Percentiles rank a stretch among this genome's conserved stretches.
Evolutionary conservation across 305 asterid genomes (phyloP).

Genomic region (Fraxinus nigra): DNA sequence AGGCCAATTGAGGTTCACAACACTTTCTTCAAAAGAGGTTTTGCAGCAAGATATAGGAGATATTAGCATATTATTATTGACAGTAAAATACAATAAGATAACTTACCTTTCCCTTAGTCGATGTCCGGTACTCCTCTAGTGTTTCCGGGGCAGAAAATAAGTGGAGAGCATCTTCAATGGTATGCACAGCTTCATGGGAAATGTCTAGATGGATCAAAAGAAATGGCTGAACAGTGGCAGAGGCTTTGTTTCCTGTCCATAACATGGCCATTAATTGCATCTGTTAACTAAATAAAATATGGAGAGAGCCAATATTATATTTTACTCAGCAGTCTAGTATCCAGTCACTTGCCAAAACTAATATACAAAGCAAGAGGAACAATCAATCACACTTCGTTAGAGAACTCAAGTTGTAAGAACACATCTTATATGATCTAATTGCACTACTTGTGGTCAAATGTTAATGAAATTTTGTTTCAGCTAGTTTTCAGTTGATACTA

Average conservation of each 20-base stretch:
- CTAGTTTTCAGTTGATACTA: background rate
- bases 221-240: slow-evolving; percentile 84
- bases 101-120: slow-evolving; percentile 60
- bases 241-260: slow-evolving; percentile 67
- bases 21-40: background rate
- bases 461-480: background rate
- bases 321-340: background rate
- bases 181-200: slow-evolving; percentile 61
- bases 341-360: background rate
- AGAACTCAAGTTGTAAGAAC: background rate
- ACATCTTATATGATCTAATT: background rate
- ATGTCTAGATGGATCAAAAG: slow-evolving; percentile 85
- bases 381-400: background rate
- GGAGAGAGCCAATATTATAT: background rate
- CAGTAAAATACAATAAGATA: background rate
- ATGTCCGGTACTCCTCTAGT: slow-evolving; percentile 75
- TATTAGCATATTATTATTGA: background rate
- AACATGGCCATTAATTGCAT: slow-evolving; percentile 3
- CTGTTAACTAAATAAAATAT: background rate
- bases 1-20: background rate
- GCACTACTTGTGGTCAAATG: background rate
- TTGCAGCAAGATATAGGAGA: background rate
- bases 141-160: slow-evolving; percentile 73
- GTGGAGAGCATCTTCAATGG: slow-evolving; percentile 75
- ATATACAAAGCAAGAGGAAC: background rate